Base-by-base conservation (phyloP, 139 green algal species). In the Microglena sp. region DNA sequence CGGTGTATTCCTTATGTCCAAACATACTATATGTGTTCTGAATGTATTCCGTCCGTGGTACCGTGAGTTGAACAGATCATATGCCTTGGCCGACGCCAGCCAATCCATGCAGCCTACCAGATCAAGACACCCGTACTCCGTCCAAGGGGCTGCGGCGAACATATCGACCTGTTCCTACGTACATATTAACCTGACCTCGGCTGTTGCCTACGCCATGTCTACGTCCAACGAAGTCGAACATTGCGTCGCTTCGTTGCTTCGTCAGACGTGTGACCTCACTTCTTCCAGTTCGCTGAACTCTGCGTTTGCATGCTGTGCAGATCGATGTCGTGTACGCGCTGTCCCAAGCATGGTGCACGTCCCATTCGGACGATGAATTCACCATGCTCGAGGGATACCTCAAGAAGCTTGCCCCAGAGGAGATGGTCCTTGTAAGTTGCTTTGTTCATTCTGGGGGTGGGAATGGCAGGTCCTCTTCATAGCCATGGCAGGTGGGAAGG, bases 301-400 rank as follows among this genome's bases (percentile, higher is more conserved):
- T 11, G 11, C 11, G 11, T 50, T 50, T 50, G n/a, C 53, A 60
- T 31, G 63, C 63, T 28, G 70, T 67, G 22, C 69, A 74, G 46
- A 74, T 95, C 2, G 82, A 95, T 55, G 75, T 90, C 15, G 90
- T 95, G 28, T 95, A 90, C 64, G 84, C 82, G 15, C 69, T 95
- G 18, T 77, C 72, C 27, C 78, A 87, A 40, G 68, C 33, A 1
- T 94, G 88, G 87, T 87, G 75, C 69, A 81, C 57, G 2, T 74
- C 55, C 66, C 69, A 79, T 69, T 68, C 81, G 3, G 69, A 87
- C 40, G 28, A 18, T 4, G 86, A 95, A 46, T 94, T 95, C 61
- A 77, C 92, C 53, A 69, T 87, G 77, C 81, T 95, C 50, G 81
- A 90, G 56, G 77, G 80, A 45, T 76, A 84, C 34, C 67, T 94